phyloP scores from a whole-genome alignment of 345 rosid species.

The Raphanus sativus region DNA sequence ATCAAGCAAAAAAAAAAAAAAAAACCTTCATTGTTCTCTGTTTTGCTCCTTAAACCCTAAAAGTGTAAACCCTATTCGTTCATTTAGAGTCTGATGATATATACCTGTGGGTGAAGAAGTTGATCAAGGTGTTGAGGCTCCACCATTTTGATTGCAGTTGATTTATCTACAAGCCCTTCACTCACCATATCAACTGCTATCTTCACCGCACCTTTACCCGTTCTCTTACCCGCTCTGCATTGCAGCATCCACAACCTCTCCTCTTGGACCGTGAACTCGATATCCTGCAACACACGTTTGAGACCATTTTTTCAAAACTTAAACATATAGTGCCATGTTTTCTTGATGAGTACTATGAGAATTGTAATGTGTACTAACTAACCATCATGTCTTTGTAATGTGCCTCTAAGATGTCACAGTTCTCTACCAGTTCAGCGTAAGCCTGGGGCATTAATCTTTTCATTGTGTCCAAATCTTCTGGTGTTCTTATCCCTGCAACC shows the following conservation, averaged over 20 bases:
- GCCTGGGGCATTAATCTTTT: conserved; percentile 77
- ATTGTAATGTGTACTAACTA: conserved; percentile 37
- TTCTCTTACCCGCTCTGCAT: conserved; percentile 87
- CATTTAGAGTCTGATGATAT: neutral
- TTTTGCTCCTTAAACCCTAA: neutral
- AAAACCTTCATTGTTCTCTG: conserved; percentile 16
- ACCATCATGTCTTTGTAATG: conserved; percentile 96
- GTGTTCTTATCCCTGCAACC: conserved; percentile 95
- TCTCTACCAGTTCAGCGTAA: conserved; percentile 78
- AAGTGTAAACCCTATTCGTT: neutral
- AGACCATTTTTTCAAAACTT: neutral
- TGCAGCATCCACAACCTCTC: conserved; percentile 97
- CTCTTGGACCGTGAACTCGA: conserved; percentile 96
- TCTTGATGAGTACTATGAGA: neutral
- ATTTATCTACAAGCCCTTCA: conserved; percentile 76
- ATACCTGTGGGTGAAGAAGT: conserved; percentile 95
- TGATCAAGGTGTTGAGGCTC: conserved; percentile 91
- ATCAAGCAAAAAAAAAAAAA: conserved; percentile 7
- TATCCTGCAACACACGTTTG: conserved; percentile 53
- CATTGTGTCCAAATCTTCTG: conserved; percentile 78
- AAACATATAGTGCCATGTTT: neutral
- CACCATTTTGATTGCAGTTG: conserved; percentile 69
- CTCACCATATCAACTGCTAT: conserved; percentile 88
- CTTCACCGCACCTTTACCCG: conserved; percentile 88
- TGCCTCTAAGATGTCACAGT: conserved; percentile 76